Evolutionary conservation across 495 filamentous ascomycete species (phyloP), one percentile per base, ranked within the genome.

Genomic region (Elasticomyces elasticus): DNA sequence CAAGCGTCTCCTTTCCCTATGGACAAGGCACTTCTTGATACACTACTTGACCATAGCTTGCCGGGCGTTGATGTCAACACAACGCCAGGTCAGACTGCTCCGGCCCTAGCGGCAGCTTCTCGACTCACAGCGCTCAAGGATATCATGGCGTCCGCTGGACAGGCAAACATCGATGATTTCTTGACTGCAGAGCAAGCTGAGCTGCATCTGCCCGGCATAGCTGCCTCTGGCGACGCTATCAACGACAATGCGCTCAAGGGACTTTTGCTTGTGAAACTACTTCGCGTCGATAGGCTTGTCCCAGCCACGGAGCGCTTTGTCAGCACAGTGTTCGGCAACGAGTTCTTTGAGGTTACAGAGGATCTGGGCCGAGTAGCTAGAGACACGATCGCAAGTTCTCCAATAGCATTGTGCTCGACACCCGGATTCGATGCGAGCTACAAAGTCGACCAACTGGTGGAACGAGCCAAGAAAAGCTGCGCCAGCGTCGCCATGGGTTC

Each of bases 401-500:
- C 92, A 17, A 87, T 99, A 63, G 81, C 92, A 24, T 78, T 99
- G 13, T 87, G 89, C 65, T 97, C 90, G 13, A 94, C 83, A 62
- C 90, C 92, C 51, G 92, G 92, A 50, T 99, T 97, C 67, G 92
- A 99, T 71, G 92, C 92, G 27, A 94, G 87, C 65, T 99, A 96
- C 79, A 96, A 96, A 76, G 92, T 99, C 52, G 91, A 97, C 64
- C 87, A 83, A 48, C 75, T 97, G 22, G 92, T 97, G 22, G 88
- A 95, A 67, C 79, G 84, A 58, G 84, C 78, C 67, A 76, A 79
- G 49, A 81, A 82, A 27, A 84, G 76, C 26, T 99, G 92, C 72
- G 88, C 88, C 31, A 95, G 95, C 68, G 95, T 97, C 66, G 92
- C 92, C 60, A 99, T 99, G 92, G 92, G 92, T 61, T 97, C 92